Evolutionary conservation across 208 protist species (phyloP).

Genomic region (Blastocrithidia nonstop): DNA sequence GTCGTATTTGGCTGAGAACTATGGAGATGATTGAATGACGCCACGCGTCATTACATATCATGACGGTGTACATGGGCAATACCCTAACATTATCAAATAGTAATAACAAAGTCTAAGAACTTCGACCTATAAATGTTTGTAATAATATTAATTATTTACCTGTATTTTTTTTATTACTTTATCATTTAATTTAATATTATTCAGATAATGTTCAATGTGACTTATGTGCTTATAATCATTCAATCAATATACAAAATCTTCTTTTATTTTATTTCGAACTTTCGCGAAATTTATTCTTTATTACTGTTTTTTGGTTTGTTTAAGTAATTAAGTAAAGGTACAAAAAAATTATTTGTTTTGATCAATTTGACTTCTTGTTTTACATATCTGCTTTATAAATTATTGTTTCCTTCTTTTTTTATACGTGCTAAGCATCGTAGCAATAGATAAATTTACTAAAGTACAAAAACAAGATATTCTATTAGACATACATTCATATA

Average conservation of each 20-base stretch:
- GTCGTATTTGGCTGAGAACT: constrained; percentile 70
- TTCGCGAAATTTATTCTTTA: no score
- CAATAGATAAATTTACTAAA: background rate
- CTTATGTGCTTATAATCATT: no score
- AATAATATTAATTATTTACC: background rate
- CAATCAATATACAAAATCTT: no score
- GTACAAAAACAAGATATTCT: background rate
- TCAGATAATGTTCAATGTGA: no score
- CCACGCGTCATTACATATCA: constrained; percentile 57
- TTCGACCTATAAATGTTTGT: background rate
- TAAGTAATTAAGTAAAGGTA: no score
- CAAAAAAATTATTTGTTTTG: no score
- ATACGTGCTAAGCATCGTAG: no score
- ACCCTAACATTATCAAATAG: constrained; percentile 73
- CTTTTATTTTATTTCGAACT: no score
- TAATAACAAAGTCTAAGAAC: constrained; percentile 7
- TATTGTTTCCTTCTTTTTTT: no score
- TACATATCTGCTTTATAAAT: no score
- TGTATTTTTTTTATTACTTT: background rate
- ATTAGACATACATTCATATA: constrained; percentile 1
- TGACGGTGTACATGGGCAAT: constrained; percentile 57
- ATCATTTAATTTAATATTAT: background rate
- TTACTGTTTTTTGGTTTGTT: no score
- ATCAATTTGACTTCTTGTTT: no score
- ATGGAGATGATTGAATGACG: constrained; percentile 55